Evolutionary conservation across 129 eudicot species (phyloP).

Genomic region (Glebionis coronaria): DNA sequence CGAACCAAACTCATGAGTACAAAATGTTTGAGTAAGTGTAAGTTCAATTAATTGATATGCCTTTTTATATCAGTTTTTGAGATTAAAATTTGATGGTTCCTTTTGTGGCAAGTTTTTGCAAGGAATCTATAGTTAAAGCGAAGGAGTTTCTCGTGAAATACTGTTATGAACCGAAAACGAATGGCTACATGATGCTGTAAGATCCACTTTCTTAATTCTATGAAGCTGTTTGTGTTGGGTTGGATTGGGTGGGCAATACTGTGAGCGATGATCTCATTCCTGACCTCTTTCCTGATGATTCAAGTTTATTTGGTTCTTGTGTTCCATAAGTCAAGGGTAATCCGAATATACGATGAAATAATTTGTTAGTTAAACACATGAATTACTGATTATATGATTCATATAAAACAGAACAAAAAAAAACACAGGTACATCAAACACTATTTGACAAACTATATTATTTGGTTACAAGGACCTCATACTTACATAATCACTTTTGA

Average conservation of each 20-base stretch:
- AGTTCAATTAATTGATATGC: not conserved
- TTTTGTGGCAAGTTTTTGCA: constrained; percentile 38
- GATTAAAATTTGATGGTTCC: not conserved
- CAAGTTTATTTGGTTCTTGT: no score
- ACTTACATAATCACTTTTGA: not conserved
- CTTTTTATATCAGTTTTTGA: not conserved
- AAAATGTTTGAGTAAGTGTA: constrained; percentile 56
- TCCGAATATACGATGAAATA: no score
- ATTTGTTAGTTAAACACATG: no score
- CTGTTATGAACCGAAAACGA: constrained; percentile 37
- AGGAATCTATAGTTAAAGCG: constrained; percentile 37
- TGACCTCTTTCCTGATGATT: not conserved
- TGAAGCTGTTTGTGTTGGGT: constrained; percentile 53
- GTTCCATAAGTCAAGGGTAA: no score
- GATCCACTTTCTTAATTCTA: constrained; percentile 63
- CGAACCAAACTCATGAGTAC: constrained; percentile 33
- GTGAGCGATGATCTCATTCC: constrained; percentile 23
- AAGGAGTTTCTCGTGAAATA: constrained; percentile 47
- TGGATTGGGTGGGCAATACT: constrained; percentile 26
- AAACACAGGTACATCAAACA: no score
- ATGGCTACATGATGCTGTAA: constrained; percentile 41
- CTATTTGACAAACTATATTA: no score
- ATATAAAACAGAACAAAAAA: no score
- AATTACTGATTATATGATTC: no score
- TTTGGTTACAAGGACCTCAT: no score